These are phyloP conservation scores for Geosmithia putterillii DNA, from an alignment of 2,329 filamentous ascomycete species.

Conservation along the genomic window DNA sequence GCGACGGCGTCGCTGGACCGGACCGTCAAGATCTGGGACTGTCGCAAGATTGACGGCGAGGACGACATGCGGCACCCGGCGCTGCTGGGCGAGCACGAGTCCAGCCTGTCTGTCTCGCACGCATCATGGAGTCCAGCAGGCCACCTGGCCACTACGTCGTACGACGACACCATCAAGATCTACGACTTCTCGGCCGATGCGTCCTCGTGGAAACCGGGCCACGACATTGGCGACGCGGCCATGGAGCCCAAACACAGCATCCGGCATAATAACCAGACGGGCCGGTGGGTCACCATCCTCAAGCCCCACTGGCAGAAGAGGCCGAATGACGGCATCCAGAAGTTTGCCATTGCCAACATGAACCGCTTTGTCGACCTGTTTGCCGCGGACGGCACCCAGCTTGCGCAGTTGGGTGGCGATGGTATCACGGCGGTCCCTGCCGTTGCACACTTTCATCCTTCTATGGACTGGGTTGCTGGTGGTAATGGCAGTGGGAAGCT, in stretches of 20 bases:
- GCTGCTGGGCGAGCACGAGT: slow-evolving; percentile 71
- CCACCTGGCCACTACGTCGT: slow-evolving; percentile 81
- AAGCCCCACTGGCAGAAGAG: slow-evolving; percentile 81
- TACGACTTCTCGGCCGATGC: slow-evolving; percentile 58
- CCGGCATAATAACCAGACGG: slow-evolving; percentile 89
- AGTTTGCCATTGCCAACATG: slow-evolving; percentile 94
- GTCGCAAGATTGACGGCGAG: slow-evolving; percentile 63
- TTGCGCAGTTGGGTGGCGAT: slow-evolving; percentile 79
- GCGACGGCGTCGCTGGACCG: slow-evolving; percentile 86
- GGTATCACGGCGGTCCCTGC: slow-evolving; percentile 91
- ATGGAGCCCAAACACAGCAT: slow-evolving; percentile 62
- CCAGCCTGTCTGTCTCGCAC: slow-evolving; percentile 77
- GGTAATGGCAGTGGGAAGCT: slow-evolving; percentile 88
- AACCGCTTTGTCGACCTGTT: slow-evolving; percentile 93
- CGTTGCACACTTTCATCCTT: slow-evolving; percentile 82
- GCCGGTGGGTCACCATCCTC: slow-evolving; percentile 76
- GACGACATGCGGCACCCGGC: slow-evolving; percentile 48
- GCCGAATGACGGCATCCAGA: slow-evolving; percentile 68
- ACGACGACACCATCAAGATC: slow-evolving; percentile 92
- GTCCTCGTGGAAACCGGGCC: slow-evolving; percentile 43
- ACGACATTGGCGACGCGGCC: slow-evolving; percentile 42
- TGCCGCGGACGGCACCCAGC: slow-evolving; percentile 67
- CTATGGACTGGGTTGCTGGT: slow-evolving; percentile 80
- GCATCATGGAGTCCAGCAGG: slow-evolving; percentile 80
- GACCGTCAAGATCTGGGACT: slow-evolving; percentile 84